These are phyloP conservation scores for Aurantiochytrium sp. DNA, from an alignment of 108 stramenopile species.

Conservation along the genomic window DNA sequence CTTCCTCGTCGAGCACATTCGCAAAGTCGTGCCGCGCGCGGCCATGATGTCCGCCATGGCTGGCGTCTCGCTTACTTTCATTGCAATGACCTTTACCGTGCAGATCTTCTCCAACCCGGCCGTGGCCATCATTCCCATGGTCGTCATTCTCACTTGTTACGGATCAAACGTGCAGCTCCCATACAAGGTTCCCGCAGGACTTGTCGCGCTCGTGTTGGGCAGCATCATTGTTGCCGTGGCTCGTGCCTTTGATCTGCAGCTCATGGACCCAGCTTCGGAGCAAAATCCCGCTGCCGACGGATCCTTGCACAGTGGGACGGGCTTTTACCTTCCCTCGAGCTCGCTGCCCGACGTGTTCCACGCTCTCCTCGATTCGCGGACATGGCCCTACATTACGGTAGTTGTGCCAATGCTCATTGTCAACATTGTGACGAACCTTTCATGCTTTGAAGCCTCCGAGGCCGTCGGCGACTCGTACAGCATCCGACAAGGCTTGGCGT, in stretches of 20 bases:
- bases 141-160: background rate
- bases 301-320: background rate
- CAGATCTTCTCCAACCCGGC: slow-evolving; percentile 1
- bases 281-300: background rate
- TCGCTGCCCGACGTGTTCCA: background rate
- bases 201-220: background rate
- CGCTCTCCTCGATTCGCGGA: background rate
- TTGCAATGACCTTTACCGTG: slow-evolving; percentile 6
- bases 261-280: slow-evolving; percentile 2
- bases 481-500: slow-evolving; percentile 11
- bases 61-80: background rate
- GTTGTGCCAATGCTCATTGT: background rate
- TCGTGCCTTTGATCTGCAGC: background rate
- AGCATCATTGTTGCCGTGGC: background rate
- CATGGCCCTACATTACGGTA: slow-evolving; percentile 5
- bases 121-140: background rate
- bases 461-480: slow-evolving; percentile 30
- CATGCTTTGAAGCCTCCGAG: background rate
- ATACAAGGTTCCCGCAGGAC: background rate
- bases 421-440: background rate
- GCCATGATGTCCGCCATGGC: slow-evolving; percentile 18
- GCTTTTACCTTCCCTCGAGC: background rate
- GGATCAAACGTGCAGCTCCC: slow-evolving; percentile 3
- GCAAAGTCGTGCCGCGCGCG: slow-evolving; percentile 1
- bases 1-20: background rate